Evolutionary conservation across 768 basidiomycete species (phyloP).

Genomic region (Lentinula sp.): DNA sequence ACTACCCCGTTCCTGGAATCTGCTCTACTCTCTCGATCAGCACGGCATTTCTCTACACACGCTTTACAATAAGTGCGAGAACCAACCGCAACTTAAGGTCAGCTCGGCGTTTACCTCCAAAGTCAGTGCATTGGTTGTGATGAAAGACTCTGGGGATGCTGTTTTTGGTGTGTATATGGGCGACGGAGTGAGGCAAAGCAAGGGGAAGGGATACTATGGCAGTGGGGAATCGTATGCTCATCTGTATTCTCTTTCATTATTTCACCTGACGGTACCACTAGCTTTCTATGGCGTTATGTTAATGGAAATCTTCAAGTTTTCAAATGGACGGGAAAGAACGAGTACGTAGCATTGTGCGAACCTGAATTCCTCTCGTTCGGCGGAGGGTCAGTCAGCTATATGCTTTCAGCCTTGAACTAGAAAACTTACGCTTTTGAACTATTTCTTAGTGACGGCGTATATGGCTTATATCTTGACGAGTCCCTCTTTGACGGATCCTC

Average conservation of each 20-base stretch:
- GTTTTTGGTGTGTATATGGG: constrained; percentile 83
- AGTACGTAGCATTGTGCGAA: constrained; percentile 86
- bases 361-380: constrained; percentile 79
- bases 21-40: constrained; percentile 89
- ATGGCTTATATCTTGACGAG: constrained; percentile 84
- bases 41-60: constrained; percentile 92
- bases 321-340: constrained; percentile 84
- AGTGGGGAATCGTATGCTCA: constrained; percentile 76
- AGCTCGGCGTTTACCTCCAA: constrained; percentile 20
- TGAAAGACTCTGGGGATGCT: constrained; percentile 57
- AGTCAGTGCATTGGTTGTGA: constrained; percentile 49
- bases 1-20: constrained; percentile 65
- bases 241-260: neutral
- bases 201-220: constrained; percentile 72
- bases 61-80: constrained; percentile 64
- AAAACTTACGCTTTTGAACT: neutral
- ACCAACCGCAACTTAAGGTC: constrained; percentile 23
- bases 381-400: constrained; percentile 64
- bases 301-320: constrained; percentile 51
- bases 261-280: constrained; percentile 18
- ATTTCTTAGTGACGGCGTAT: constrained; percentile 68
- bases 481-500: constrained; percentile 80
- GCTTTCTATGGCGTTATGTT: constrained; percentile 73
- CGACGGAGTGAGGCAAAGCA: constrained; percentile 58
- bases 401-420: constrained; percentile 1